Conservation (phyloP, 1,284 basidiomycete species). For the Marasmius oreades region DNA sequence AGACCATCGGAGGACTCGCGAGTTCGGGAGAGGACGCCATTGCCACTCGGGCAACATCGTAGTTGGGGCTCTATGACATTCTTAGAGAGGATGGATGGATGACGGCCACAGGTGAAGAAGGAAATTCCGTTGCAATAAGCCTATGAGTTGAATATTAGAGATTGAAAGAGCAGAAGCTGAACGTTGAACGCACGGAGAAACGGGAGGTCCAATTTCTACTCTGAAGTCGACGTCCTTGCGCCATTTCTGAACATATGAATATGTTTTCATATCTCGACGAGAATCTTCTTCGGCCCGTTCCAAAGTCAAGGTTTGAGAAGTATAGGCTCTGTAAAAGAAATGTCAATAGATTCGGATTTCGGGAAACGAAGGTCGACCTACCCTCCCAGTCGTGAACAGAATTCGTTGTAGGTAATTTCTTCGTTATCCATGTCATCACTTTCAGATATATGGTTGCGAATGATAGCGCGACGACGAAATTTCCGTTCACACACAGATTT, state of each 20-base stretch:
- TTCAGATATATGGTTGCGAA: neutral
- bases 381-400: neutral
- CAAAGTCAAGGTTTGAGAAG: neutral
- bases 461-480: neutral
- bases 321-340: neutral
- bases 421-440: neutral
- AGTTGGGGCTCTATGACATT: constrained; percentile 12
- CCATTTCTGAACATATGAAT: constrained; percentile 11
- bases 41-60: constrained; percentile 4
- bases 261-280: neutral
- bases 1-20: neutral
- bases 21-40: neutral
- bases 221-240: constrained; percentile 5
- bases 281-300: neutral
- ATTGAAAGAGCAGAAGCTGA: neutral
- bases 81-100: constrained; percentile 8
- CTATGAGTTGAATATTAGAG: neutral
- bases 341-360: too few species aligned
- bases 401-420: neutral
- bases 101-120: constrained; percentile 13
- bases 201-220: constrained; percentile 8
- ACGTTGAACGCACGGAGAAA: constrained; percentile 10
- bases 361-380: too few species aligned
- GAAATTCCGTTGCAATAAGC: constrained; percentile 7
- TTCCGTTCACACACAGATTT: neutral